Conservation (phyloP, 306 rosid species). For the Pachyrhizus erosus region DNA sequence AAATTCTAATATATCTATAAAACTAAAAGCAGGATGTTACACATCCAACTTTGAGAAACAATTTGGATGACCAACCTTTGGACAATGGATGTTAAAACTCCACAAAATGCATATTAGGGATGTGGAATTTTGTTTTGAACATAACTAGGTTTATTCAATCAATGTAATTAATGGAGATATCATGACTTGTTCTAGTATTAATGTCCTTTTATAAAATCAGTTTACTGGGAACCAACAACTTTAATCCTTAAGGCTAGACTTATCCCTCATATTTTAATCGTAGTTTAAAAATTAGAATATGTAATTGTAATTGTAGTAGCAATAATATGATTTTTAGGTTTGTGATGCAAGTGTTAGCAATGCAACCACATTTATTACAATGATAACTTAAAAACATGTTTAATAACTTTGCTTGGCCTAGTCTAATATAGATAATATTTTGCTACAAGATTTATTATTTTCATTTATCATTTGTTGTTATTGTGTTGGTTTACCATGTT, state of each 20-base stretch:
- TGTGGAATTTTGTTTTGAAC: not conserved
- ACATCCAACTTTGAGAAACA: not conserved
- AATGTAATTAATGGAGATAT: not conserved
- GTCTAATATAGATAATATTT: not conserved
- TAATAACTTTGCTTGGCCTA: not conserved
- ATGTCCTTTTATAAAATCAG: not conserved
- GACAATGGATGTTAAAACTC: not conserved
- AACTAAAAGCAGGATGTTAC: no score
- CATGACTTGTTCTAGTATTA: not conserved
- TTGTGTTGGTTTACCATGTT: not conserved
- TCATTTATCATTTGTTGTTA: not conserved
- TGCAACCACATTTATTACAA: not conserved
- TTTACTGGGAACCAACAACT: not conserved
- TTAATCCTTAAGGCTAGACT: not conserved
- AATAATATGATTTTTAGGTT: not conserved
- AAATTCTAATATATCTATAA: no score
- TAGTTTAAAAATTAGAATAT: not conserved
- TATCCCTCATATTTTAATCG: not conserved
- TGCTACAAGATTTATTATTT: not conserved
- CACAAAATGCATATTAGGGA: not conserved
- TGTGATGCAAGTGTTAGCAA: not conserved
- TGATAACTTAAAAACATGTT: not conserved
- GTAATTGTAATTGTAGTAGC: no score
- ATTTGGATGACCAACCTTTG: slow-evolving; percentile 12
- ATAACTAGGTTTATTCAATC: not conserved